Base-by-base conservation (phyloP, 805 yeast species). In the Pichia californica region DNA sequence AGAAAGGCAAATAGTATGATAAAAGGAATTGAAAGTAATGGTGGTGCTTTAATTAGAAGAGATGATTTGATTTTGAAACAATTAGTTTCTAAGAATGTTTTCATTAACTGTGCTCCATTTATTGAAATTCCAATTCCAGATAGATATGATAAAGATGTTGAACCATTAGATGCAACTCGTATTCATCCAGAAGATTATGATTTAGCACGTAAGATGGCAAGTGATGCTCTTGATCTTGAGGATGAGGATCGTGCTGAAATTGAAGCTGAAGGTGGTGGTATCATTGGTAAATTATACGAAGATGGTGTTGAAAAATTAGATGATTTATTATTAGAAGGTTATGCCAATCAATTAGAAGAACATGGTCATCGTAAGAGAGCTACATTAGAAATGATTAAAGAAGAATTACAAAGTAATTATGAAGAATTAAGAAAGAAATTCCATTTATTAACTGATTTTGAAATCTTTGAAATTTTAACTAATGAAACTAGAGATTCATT, bases 161-260 rank as follows among this genome's bases (percentile, higher is more conserved):
- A 91, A 56, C 70, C 83, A 34, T 72, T 93, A 52, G 99, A 93
- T 62, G 89, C 93, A 40, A 93, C 99, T 0, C 77, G 99, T 67
- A 88, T 93, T 37, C 99, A 93, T 56, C 98, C 98, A 7, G 98
- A 93, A 64, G 99, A 93, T 66, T 93, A 93, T 61, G 95, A 87
- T 51, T 72, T 93, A 53, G 98, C 97, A 3, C 78, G 93, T 40
- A 93, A 93, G 62, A 93, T 93, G 89, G 98, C 97, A 7, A 93
- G 96, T 2, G 99, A 93, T 69, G 98, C 99, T 2, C 73, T 93
- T 51, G 99, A 91, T 60, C 74, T 89, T 51, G 96, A 88, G 55
- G 99, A 94, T 56, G 98, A 91, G 62, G 96, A 88, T 51, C 87
- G 57, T 37, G 58, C 54, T 29, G 65, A 57, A 36, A 94, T 88